phyloP scores from a whole-genome alignment of 2,329 filamentous ascomycete species.

The Talaromyces piceae region DNA sequence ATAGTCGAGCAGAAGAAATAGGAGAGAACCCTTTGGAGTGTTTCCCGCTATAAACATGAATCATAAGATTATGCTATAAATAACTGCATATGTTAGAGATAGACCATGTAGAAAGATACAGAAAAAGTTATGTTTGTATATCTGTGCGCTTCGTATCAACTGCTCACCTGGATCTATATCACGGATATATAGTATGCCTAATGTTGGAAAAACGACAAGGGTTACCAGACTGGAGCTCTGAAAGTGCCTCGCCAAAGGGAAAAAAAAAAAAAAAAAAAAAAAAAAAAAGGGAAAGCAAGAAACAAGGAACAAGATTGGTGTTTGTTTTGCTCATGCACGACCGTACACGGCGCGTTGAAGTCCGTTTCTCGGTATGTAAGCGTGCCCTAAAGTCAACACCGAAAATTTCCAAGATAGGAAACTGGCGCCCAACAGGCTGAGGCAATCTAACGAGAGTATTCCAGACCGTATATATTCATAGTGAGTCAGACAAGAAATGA shows the following conservation, averaged over 20 bases:
- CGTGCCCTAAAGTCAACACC: not conserved
- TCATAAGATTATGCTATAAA: not conserved
- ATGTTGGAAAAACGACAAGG: no score
- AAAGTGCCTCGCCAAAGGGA: not conserved
- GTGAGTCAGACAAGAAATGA: no score
- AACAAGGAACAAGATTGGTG: not conserved
- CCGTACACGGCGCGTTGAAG: not conserved
- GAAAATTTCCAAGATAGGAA: not conserved
- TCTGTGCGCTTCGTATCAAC: no score
- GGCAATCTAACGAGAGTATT: no score
- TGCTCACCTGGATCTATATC: not conserved
- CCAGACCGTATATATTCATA: no score
- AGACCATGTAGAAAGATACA: not conserved
- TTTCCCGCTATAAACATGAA: not conserved
- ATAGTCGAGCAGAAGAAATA: conserved; percentile 11
- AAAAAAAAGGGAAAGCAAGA: not conserved
- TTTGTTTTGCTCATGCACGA: not conserved
- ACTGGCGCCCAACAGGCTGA: not conserved
- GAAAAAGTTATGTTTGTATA: not conserved
- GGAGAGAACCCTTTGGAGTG: not conserved
- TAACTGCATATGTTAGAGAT: not conserved
- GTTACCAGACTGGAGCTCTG: not conserved
- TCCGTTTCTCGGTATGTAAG: not conserved
- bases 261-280: not conserved
- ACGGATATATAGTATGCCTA: no score